Percentiles rank a stretch among this genome's conserved stretches.
Conservation (phyloP, 352 stramenopile species). For the Pythium grandisporangium region DNA sequence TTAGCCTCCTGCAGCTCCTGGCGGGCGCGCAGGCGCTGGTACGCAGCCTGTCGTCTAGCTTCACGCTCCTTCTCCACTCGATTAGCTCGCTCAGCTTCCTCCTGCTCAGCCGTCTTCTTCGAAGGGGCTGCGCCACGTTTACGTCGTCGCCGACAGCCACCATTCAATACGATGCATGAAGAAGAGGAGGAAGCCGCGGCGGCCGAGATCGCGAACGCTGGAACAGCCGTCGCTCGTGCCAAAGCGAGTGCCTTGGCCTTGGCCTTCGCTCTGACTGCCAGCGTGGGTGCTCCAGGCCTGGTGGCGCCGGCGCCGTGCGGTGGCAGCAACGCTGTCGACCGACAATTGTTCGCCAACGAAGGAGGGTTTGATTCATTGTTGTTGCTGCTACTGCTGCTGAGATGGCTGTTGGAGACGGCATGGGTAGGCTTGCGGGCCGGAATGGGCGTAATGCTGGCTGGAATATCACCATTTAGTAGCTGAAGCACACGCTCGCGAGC, state of each 20-base stretch:
- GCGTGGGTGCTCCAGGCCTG: not conserved
- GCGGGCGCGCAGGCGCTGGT: constrained; percentile 43
- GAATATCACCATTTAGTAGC: constrained; percentile 15
- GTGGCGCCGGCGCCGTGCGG: constrained; percentile 1
- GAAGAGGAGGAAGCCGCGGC: constrained; percentile 21
- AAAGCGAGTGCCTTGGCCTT: constrained; percentile 11
- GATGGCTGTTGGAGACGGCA: too few species aligned
- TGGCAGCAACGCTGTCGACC: not conserved
- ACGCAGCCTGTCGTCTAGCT: constrained; percentile 33
- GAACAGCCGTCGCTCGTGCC: constrained; percentile 4
- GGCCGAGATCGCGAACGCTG: constrained; percentile 35
- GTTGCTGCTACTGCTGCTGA: too few species aligned
- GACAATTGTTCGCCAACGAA: too few species aligned
- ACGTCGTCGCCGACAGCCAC: constrained; percentile 12
- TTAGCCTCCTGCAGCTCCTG: constrained; percentile 47
- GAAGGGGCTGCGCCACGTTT: constrained; percentile 11
- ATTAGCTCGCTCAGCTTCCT: constrained; percentile 6
- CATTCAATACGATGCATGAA: too few species aligned
- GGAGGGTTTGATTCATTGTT: too few species aligned
- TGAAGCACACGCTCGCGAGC: constrained; percentile 43
- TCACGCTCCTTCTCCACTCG: constrained; percentile 39
- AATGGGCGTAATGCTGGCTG: too few species aligned
- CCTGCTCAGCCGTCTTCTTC: constrained; percentile 19
- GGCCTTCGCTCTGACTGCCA: constrained; percentile 1
- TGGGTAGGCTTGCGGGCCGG: too few species aligned